These are phyloP conservation scores for Starmerella stigmatis DNA, from an alignment of 805 yeast genomes.

Conservation along the genomic window DNA sequence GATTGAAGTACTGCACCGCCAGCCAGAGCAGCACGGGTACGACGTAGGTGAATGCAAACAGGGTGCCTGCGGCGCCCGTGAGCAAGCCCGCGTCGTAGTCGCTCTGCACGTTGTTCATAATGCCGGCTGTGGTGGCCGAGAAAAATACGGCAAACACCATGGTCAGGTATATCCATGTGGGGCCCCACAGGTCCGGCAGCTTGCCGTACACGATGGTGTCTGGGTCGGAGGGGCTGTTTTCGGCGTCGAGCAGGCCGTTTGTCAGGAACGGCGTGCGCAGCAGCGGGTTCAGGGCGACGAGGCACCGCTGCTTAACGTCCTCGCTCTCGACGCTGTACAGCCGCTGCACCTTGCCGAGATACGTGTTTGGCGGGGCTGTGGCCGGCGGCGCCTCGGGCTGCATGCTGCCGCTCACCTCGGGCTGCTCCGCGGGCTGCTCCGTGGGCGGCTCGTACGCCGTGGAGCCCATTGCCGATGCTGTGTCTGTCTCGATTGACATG, in stretches of 20 bases:
- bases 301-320: slow-evolving; percentile 47
- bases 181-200: slow-evolving; percentile 69
- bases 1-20: slow-evolving; percentile 44
- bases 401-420: slow-evolving; percentile 5
- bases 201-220: slow-evolving; percentile 32
- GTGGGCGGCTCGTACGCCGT: slow-evolving; percentile 12
- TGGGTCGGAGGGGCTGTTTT: slow-evolving; percentile 18
- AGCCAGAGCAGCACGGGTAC: slow-evolving; percentile 52
- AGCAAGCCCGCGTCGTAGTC: slow-evolving; percentile 52
- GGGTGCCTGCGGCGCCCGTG: slow-evolving; percentile 54
- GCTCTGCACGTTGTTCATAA: slow-evolving; percentile 48
- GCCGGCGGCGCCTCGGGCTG: background rate
- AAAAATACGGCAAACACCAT: slow-evolving; percentile 65
- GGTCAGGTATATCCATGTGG: slow-evolving; percentile 83
- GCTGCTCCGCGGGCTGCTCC: background rate
- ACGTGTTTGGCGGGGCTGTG: background rate
- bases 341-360: slow-evolving; percentile 9
- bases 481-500: slow-evolving; percentile 19
- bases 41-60: slow-evolving; percentile 65
- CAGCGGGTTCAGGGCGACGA: slow-evolving; percentile 49
- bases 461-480: slow-evolving; percentile 3
- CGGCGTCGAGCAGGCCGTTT: slow-evolving; percentile 23
- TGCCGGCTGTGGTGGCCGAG: slow-evolving; percentile 56
- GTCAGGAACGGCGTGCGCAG: slow-evolving; percentile 23
- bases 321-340: slow-evolving; percentile 55